These are phyloP conservation scores for Fusarium camptoceras DNA, from an alignment of 2,329 filamentous ascomycete genomes.

Conservation along the genomic window DNA sequence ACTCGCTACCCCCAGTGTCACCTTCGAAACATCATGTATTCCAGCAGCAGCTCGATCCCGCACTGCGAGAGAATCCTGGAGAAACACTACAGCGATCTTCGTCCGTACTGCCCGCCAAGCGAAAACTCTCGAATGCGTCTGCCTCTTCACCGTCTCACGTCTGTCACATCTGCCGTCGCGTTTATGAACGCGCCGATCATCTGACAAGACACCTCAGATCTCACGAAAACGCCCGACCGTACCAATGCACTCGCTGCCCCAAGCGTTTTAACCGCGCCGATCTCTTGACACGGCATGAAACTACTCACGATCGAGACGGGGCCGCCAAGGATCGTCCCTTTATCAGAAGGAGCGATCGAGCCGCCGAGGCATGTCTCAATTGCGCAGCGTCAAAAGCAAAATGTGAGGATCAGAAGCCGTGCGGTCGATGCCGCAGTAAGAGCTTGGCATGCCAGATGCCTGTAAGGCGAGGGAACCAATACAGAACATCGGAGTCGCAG, in stretches of 20 bases:
- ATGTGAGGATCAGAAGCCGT: constrained; percentile 46
- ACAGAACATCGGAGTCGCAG: constrained; percentile 44
- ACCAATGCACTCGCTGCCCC: constrained; percentile 46
- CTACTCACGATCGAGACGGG: constrained; percentile 46
- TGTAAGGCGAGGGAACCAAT: constrained; percentile 41
- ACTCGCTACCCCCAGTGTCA: constrained; percentile 27
- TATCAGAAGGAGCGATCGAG: constrained; percentile 43
- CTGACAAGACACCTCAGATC: constrained; percentile 45
- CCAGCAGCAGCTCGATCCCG: constrained; percentile 37
- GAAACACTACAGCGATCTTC: constrained; percentile 21
- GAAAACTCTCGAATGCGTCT: constrained; percentile 44
- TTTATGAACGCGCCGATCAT: constrained; percentile 46
- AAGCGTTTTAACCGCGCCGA: constrained; percentile 47
- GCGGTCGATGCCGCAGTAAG: constrained; percentile 45
- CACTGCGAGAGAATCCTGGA: constrained; percentile 25
- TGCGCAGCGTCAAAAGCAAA: constrained; percentile 46
- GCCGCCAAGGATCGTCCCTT: constrained; percentile 44
- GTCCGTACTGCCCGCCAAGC: constrained; percentile 37
- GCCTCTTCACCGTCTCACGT: constrained; percentile 45
- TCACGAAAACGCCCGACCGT: constrained; percentile 45
- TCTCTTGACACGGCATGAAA: constrained; percentile 45
- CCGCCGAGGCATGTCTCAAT: constrained; percentile 46
- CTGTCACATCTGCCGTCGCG: constrained; percentile 46
- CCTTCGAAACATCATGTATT: constrained; percentile 33
- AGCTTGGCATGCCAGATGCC: constrained; percentile 45